Base-by-base conservation (phyloP, 2,329 filamentous ascomycete species). In the Ceratocystis colombiana region DNA sequence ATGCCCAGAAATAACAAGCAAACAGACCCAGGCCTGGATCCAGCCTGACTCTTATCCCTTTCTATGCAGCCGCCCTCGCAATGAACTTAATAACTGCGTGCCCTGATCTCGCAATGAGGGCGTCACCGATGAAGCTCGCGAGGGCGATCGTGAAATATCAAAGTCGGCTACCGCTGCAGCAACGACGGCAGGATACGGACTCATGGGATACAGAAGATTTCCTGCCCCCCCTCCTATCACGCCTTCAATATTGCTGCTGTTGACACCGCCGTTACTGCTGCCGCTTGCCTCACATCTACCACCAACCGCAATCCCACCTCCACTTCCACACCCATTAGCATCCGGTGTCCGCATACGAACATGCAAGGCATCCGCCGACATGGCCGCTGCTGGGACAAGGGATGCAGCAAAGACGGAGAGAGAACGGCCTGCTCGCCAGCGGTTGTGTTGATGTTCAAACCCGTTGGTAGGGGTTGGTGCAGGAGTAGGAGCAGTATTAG, bases 21-120 rank as follows among this genome's bases (percentile, higher is more conserved):
- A 20, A 17, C 45, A 20, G 45, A 20, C 45, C 5, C 17, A 20
- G 45, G 5, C 45, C 15, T 20, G 10, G 45, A 8, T 22, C 8
- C 17, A 64, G 37, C 37, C 37, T 12, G 3, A 41, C 37, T 41
- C 30, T 30, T 22, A 66, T 20, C 45, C 37, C 57, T 41, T 66
- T 20, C 50, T 66, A 22, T 44, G 37, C 50, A 67, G 37, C 17
- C 65, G 65, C 2, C 50, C 65, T 10, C 65, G 65, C 12, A 67
- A 20, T 25, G 65, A 67, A 46, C 61, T 67, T 28, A 67, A 28
- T 10, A 67, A 20, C 10, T 61, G 62, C 30, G 61, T 46, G 22
- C 65, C 65, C 41, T 67, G 65, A 5, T 53, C 53, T 33, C 62
- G 62, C 15, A 67, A 46, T 30, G 61, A 59, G 25, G 61, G 65